Conservation (phyloP, 2,329 filamentous ascomycete species). For the Epichloe amarillans region DNA sequence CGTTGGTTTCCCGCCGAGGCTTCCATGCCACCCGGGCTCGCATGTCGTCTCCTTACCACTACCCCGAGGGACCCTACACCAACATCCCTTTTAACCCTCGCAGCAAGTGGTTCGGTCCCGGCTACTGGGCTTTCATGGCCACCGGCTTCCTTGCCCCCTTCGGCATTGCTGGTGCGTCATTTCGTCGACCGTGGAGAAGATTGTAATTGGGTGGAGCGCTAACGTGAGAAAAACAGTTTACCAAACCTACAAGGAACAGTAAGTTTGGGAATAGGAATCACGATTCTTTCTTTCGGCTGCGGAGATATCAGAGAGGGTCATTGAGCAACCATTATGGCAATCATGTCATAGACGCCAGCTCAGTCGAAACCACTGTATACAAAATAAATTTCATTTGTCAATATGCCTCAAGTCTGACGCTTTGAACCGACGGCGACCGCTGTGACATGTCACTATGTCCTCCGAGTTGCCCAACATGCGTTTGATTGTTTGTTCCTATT, state of each 20-base stretch:
- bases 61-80: constrained; percentile 86
- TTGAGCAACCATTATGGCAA: constrained; percentile 15
- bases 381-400: constrained; percentile 12
- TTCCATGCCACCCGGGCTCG: constrained; percentile 85
- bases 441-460: not conserved
- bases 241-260: constrained; percentile 29
- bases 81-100: constrained; percentile 97
- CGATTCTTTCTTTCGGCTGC: constrained; percentile 5
- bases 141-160: constrained; percentile 48
- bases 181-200: constrained; percentile 2
- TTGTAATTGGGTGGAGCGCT: not conserved
- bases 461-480: not conserved
- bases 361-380: constrained; percentile 15
- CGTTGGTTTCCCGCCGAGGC: constrained; percentile 71
- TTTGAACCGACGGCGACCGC: not conserved
- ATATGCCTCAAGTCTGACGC: not conserved
- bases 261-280: constrained; percentile 12
- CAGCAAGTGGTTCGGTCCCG: constrained; percentile 68
- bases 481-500: not conserved
- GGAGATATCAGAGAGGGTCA: constrained; percentile 11
- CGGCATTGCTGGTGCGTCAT: constrained; percentile 45
- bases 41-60: constrained; percentile 88
- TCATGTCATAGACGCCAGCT: constrained; percentile 19
- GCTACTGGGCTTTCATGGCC: constrained; percentile 64
- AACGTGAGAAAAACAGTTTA: constrained; percentile 26